These are phyloP conservation scores for thale cress (Arabidopsis thaliana) DNA, from an alignment of 345 rosid genomes.

Conservation along the genomic window DNA sequence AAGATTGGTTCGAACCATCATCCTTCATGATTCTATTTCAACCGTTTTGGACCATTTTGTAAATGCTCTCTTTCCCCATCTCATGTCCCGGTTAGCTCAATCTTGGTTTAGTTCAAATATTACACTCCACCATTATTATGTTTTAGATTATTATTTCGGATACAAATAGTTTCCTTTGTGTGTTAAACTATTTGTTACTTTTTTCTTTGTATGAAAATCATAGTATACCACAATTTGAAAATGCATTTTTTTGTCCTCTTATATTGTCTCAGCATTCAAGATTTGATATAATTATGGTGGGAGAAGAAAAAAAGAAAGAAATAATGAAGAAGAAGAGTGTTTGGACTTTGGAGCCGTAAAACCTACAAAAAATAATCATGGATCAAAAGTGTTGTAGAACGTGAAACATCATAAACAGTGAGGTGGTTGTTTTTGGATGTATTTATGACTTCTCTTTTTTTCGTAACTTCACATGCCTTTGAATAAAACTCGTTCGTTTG, in stretches of 20 bases:
- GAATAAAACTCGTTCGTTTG: conserved; percentile 21
- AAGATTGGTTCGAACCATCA: conserved; percentile 85
- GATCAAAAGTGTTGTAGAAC: conserved; percentile 39
- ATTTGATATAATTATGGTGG: conserved; percentile 25
- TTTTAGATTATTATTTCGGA: neutral
- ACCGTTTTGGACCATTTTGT: conserved; percentile 39
- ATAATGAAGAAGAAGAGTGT: conserved; percentile 25
- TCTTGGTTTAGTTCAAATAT: conserved; percentile 45
- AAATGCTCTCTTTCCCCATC: conserved; percentile 36
- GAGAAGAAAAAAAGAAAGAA: neutral
- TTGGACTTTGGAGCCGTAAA: conserved; percentile 29
- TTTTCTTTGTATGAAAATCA: no score
- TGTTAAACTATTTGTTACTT: no score
- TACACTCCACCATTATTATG: conserved; percentile 39
- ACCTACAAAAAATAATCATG: conserved; percentile 32
- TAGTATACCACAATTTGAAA: neutral
- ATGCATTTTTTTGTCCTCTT: neutral
- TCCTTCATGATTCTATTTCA: conserved; percentile 45
- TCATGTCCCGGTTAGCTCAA: conserved; percentile 44
- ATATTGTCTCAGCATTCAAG: conserved; percentile 6
- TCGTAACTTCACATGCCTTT: conserved; percentile 18
- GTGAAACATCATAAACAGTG: conserved; percentile 40
- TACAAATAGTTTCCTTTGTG: neutral
- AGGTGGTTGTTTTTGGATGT: conserved; percentile 25
- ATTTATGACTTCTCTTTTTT: neutral